phyloP scores from a whole-genome alignment of 202 grass and related monocot genomes.

The Zizania palustris region DNA sequence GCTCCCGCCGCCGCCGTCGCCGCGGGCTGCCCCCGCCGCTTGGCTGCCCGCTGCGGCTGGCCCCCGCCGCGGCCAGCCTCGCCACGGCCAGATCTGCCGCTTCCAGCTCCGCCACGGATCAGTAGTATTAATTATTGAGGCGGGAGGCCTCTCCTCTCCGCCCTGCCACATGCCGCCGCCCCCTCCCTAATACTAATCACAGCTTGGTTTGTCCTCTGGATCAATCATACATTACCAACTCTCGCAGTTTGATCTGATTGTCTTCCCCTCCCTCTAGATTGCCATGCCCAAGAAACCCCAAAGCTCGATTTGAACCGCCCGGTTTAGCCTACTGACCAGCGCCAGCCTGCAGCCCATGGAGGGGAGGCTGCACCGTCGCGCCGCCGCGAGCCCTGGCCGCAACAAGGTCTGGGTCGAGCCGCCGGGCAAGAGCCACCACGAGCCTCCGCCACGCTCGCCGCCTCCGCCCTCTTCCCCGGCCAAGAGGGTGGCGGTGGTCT shows the following conservation, averaged over 20 bases:
- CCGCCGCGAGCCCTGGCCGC: constrained; percentile 66
- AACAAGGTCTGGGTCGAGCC: constrained; percentile 88
- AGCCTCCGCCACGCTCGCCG: constrained; percentile 39
- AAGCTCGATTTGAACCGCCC: constrained; percentile 45
- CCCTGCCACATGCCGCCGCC: no score
- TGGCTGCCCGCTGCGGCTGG: no score
- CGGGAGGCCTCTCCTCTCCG: not conserved
- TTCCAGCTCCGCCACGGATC: no score
- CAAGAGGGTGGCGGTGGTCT: constrained; percentile 83
- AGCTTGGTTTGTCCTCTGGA: not conserved
- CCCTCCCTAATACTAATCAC: constrained; percentile 1
- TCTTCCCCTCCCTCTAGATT: not conserved
- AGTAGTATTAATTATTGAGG: constrained; percentile 21
- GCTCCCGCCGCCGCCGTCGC: no score
- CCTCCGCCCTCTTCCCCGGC: constrained; percentile 14
- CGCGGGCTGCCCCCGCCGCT: no score
- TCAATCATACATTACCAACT: constrained; percentile 20
- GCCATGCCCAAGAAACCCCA: constrained; percentile 11
- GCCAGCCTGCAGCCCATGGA: constrained; percentile 50
- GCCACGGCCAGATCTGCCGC: no score
- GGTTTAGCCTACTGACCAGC: no score
- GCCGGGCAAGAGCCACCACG: constrained; percentile 58
- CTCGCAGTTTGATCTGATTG: constrained; percentile 16
- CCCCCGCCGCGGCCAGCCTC: no score
- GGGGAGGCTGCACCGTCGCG: constrained; percentile 58